Evolutionary conservation across 2,329 filamentous ascomycete genomes (phyloP), one percentile per base, ranked within the genome.

Genomic region (Chrysosporium keratinophilum): DNA sequence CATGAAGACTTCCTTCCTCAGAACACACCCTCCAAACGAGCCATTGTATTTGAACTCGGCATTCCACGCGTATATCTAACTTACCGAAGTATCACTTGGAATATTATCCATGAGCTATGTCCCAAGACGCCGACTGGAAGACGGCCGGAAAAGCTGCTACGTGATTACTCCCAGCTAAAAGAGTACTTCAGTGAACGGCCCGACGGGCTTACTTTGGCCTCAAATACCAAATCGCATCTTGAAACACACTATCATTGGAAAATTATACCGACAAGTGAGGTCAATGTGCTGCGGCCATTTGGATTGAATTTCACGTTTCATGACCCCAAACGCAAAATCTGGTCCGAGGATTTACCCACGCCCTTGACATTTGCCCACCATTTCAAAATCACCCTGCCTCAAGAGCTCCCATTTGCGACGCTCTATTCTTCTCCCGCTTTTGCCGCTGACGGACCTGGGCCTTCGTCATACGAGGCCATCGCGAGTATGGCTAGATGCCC

Each of bases 61-160:
- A 67, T 70, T 19, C 79, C 79, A 0, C 33, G 59, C 2, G 65
- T 65, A 2, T 72, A 79, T 19, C 64, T 66, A 1, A 63, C 65
- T 0, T 83, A 81, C 61, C 70, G 80, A 10, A 71, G 79, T 52
- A 65, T 69, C 1, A 79, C 77, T 0, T 81, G 76, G 76, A 61
- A 58, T 3, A 71, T 81, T 2, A 19, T 78, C 0, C 61, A 63
- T 2, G 59, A 9, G 1, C n/a, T 51, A 11, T 51, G 49, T 19
- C 35, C 40, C 3, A 44, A 43, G 31, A 4, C 49, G 19, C 6
- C 20, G 28, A 15, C 39, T 14, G 17, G 20, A 28, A 11, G 6
- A 10, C 4, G 4, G 5, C 39, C 49, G n/a, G 17, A 51, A 34
- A 51, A 12, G 28, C 14, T 51, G 34, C 39, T 51, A n/a, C 23